Evolutionary conservation across 306 rosid genomes (phyloP).

Genomic region (Malus sieversii): DNA sequence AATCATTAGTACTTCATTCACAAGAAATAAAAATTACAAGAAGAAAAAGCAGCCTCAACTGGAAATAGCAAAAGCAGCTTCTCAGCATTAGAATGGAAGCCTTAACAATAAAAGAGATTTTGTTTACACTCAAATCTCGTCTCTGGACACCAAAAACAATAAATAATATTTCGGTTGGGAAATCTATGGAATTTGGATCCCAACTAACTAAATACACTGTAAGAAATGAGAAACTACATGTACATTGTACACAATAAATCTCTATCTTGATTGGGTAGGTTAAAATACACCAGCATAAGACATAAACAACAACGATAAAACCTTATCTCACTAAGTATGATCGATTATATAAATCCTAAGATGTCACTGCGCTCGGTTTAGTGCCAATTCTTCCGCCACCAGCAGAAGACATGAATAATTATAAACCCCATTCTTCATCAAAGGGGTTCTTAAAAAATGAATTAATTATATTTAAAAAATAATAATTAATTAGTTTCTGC

Average conservation of each 20-base stretch:
- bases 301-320: neutral
- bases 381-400: neutral
- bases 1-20: neutral
- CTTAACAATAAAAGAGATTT: constrained; percentile 20
- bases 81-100: constrained; percentile 51
- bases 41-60: constrained; percentile 31
- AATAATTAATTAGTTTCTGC: constrained; percentile 59
- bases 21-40: neutral
- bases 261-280: constrained; percentile 27
- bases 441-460: constrained; percentile 44
- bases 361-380: too few relatives aligned
- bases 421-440: constrained; percentile 15
- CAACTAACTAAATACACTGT: constrained; percentile 30
- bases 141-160: constrained; percentile 16
- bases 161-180: constrained; percentile 39
- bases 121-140: too few relatives aligned
- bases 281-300: constrained; percentile 32
- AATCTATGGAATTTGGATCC: constrained; percentile 31
- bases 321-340: too few relatives aligned
- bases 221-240: constrained; percentile 36
- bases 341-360: too few relatives aligned
- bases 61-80: constrained; percentile 46
- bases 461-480: constrained; percentile 40
- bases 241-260: constrained; percentile 30
- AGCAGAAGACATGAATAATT: constrained; percentile 32